Evolutionary conservation across 768 basidiomycete species (phyloP), one percentile per base, ranked within the genome.

Genomic region (Suillus weaverae): DNA sequence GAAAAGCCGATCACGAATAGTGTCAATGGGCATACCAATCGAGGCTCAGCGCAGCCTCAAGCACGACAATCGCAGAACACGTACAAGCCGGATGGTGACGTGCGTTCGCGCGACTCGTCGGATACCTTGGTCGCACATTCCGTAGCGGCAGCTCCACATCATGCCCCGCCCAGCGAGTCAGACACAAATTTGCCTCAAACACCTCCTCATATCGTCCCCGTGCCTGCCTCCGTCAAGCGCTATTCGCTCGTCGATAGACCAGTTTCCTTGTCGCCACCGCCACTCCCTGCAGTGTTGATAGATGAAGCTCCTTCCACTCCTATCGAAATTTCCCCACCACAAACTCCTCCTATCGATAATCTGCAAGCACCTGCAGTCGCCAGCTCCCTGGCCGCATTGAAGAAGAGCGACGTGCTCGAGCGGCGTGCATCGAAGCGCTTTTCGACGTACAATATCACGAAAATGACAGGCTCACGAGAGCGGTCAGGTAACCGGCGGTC

Each of bases 391-490:
- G 94, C 93, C 8, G 95, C 95, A 9, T 82, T 99, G 54, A 91
- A 96, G 77, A 88, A 90, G 70, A 89, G 86, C 60, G 95, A 96
- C 69, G 84, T 88, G 1, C 84, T 99, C 44, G 94, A 95, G 70
- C 87, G 97, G 26, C 84, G 97, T 54, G 97, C 97, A 20, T 95
- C 93, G 26, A 98, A 98, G 74, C 91, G 97, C 0, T 99, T 95
- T 78, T 97, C 95, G 50, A 89, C 89, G 2, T 99, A 97, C 74
- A 93, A 95, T 68, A 91, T 98, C 70, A 89, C 91, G 55, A 96
- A 96, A 79, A 96, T 99, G 90, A 89, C 94, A 4, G 88, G 89
- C 18, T 74, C 78, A 32, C 78, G 86, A 53, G 84, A 85, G 71
- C 79, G 86, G 32, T 81, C 85, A 61, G 73, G 85, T 20, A 90